Evolutionary conservation across 345 rosid species (phyloP), one percentile per base, ranked within the genome.

Genomic region (Lepidium aucheri): DNA sequence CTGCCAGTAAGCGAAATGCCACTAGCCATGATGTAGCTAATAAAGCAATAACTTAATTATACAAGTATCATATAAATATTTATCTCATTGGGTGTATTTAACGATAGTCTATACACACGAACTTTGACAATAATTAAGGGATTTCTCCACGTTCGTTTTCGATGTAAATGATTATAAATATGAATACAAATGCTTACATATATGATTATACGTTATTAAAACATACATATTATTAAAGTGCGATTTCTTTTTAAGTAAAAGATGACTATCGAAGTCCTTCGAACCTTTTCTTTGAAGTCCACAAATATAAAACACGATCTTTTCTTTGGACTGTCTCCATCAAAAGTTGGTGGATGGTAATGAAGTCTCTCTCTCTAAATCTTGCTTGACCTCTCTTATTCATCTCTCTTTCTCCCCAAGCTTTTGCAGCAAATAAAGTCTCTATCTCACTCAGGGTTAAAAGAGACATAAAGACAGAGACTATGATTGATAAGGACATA

Each of bases 381-480:
- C 71, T 76, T 78, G 69, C 75, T 73, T 69, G 65, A 73, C 76
- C 63, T 73, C 64, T 5, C 38, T 71, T 77, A 60, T 73, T 67
- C 75, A 77, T 73, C 82, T 56, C 75, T 66, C 64, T 54, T 81
- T 74, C 74, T 69, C 60, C 54, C 78, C 41, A 83, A 81, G 84
- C 94, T 87, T 85, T 82, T 80, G 63, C 89, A 81, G 86, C 83
- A 89, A 86, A 60, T 83, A 81, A 81, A 85, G 79, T 84, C 59
- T 53, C 41, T 33, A 74, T 86, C 73, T 67, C 83, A 61, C 56
- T 38, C 47, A 74, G 44, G 56, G 53, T 67, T 49, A 63, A 53
- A 53, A 74, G 53, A 26, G 67, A 71, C 65, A 69, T 42, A 70
- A 65, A 74, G 49, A 32, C 63, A 74, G 49, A 36, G 55, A 61